Percentiles rank a stretch among this genome's conserved stretches.
These are phyloP conservation scores for Nakazawaea populi DNA, from an alignment of 805 yeast species.

Conservation along the genomic window DNA sequence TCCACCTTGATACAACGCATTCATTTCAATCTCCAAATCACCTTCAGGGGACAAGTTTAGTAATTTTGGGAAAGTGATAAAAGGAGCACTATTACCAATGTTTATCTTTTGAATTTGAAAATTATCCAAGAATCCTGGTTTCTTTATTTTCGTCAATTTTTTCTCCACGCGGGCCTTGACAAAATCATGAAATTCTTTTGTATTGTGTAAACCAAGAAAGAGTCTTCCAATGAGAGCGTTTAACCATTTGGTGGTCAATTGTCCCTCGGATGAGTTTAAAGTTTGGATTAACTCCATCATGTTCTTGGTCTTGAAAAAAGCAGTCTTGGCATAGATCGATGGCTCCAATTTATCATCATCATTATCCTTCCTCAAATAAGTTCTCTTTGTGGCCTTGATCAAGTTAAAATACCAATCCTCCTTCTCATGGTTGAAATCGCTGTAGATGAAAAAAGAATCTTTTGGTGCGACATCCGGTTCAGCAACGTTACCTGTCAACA, in stretches of 20 bases:
- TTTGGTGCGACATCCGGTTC: conserved; percentile 24
- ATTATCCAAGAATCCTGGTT: conserved; percentile 85
- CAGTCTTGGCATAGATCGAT: conserved; percentile 58
- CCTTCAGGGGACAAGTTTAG: conserved; percentile 78
- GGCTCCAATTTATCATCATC: conserved; percentile 45
- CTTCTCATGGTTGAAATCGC: conserved; percentile 73
- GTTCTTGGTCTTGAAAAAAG: conserved; percentile 66
- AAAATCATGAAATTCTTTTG: conserved; percentile 55
- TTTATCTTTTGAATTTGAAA: conserved; percentile 65
- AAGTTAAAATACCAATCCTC: conserved; percentile 93
- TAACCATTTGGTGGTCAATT: conserved; percentile 81
- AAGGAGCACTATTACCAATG: conserved; percentile 79
- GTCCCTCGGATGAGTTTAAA: conserved; percentile 77
- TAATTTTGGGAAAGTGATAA: conserved; percentile 66
- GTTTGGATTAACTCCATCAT: conserved; percentile 70
- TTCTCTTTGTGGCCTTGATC: conserved; percentile 64
- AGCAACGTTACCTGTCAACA: conserved; percentile 15
- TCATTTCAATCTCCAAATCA: conserved; percentile 50
- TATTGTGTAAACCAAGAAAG: conserved; percentile 69
- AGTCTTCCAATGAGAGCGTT: conserved; percentile 83
- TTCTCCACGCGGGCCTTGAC: conserved; percentile 57
- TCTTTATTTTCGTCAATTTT: conserved; percentile 72
- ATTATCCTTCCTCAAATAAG: conserved; percentile 16
- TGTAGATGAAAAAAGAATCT: conserved; percentile 54
- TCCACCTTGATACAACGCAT: conserved; percentile 70